These are phyloP conservation scores for Apiospora arundinis DNA, from an alignment of 2,329 filamentous ascomycete genomes.

Conservation along the genomic window DNA sequence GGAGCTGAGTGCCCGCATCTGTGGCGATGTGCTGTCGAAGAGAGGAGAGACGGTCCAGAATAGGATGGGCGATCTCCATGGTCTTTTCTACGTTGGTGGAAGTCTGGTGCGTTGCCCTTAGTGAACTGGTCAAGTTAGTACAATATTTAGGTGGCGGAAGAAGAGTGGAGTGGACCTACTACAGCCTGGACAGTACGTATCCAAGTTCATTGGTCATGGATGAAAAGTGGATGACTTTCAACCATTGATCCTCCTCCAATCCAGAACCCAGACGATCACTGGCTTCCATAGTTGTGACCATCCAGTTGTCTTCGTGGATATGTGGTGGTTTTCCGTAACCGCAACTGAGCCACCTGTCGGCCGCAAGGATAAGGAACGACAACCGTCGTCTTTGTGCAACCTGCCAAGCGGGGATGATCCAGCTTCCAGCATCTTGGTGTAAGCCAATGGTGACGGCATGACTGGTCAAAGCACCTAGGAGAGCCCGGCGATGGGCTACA, in stretches of 20 bases:
- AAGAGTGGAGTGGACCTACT: neutral
- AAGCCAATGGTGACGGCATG: neutral
- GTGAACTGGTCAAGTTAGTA: neutral
- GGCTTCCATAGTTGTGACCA: neutral
- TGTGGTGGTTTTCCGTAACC: neutral
- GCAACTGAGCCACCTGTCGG: neutral
- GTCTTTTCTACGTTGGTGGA: neutral
- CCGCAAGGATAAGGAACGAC: neutral
- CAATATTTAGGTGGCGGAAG: neutral
- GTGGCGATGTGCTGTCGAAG: neutral
- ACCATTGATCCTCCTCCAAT: neutral
- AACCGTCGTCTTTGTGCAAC: neutral
- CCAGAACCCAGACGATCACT: neutral
- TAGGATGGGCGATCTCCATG: neutral
- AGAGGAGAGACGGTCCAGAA: neutral
- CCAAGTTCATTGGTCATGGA: neutral
- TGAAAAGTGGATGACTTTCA: neutral
- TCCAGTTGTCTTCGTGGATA: slow-evolving; percentile 7
- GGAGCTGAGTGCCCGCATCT: neutral
- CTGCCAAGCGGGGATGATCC: neutral
- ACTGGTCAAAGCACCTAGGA: neutral
- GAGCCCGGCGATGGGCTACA: neutral
- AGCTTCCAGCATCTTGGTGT: neutral
- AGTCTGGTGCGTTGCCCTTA: neutral
- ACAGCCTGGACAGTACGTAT: neutral